phyloP scores from a whole-genome alignment of 2,329 filamentous ascomycete genomes.

The Diaporthe aspalathi region DNA sequence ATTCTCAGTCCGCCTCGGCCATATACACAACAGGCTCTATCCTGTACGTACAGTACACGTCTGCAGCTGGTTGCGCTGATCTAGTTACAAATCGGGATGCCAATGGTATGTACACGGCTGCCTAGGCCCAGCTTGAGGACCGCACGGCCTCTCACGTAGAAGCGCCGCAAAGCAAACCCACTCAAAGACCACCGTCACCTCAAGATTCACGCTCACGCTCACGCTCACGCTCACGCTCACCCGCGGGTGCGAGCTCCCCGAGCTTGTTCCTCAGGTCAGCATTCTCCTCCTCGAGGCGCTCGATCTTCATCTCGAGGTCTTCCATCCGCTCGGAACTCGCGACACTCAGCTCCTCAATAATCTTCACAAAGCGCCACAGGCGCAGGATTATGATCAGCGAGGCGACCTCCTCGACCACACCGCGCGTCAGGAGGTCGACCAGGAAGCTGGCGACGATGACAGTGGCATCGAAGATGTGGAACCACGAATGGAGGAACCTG shows the following conservation, averaged over 20 bases:
- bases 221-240: not conserved
- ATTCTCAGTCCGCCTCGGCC: not conserved
- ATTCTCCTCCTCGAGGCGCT: conserved; percentile 63
- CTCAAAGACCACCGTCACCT: not conserved
- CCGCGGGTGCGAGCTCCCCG: conserved; percentile 10
- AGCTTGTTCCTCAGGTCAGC: conserved; percentile 46
- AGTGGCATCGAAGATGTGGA: conserved; percentile 73
- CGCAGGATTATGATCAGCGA: conserved; percentile 75
- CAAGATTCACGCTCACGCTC: conserved; percentile 1
- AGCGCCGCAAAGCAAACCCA: not conserved
- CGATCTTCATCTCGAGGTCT: conserved; percentile 63
- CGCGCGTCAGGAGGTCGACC: conserved; percentile 70
- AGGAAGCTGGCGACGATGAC: conserved; percentile 72
- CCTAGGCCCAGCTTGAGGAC: not conserved
- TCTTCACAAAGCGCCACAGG: conserved; percentile 77
- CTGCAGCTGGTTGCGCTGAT: not conserved
- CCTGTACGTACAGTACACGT: not conserved
- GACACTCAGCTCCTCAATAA: conserved; percentile 74
- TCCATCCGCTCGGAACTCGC: conserved; percentile 73
- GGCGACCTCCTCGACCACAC: conserved; percentile 70
- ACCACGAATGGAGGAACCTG: conserved; percentile 68
- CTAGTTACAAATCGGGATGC: not conserved
- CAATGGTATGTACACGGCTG: not conserved
- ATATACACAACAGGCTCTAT: not conserved
- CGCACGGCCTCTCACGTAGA: not conserved